Base-by-base conservation (phyloP, 1,139 yeast species). In the Arxiozyma bovina region DNA sequence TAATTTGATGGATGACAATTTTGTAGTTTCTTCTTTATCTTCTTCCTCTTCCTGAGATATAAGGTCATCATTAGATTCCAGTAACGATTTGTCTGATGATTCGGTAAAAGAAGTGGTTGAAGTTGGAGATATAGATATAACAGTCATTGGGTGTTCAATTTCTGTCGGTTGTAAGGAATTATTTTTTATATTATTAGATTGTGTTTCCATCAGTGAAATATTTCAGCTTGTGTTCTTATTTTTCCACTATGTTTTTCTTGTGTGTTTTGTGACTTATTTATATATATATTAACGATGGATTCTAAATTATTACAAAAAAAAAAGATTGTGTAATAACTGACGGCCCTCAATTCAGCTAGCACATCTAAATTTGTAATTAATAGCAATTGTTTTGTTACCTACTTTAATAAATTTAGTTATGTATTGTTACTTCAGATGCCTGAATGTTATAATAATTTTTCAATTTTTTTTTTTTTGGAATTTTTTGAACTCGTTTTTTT, bases 401-500 rank as follows among this genome's bases (percentile, higher is more conserved):
- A 34, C n/a, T 15, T 2, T 12, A 34, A 34, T 15, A 15, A 15
- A 12, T 34, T 15, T 15, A 15, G n/a, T 34, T 34, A 15, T 15
- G 40, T 34, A 34, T 27, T 7, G 9, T 27, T 11, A 27, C 30
- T 27, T 5, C 11, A 4, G 30, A 27, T 27, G 40, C 40, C 40
- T 12, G 8, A 34, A 2, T 34, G n/a, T 15, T 4, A 34, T 34
- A 34, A 15, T 34, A 34, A 34, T 34, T 64, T 56, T 23, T 63
- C 71, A 43, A 64, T 68, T 34, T 34, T 34, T 34, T 34, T 34
- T 34, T 34, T 34, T 15, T 34, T 9, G 11, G n/a, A 34, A 34
- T 34, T 34, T 34, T 34, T 15, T 34, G 8, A 27, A 27, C 30
- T 27, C 11, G n/a, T 25, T 34, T 15, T 34, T 34, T 34, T 34